These are phyloP conservation scores for Fusarium metavorans DNA, from an alignment of 2,329 filamentous ascomycete species.

Conservation along the genomic window DNA sequence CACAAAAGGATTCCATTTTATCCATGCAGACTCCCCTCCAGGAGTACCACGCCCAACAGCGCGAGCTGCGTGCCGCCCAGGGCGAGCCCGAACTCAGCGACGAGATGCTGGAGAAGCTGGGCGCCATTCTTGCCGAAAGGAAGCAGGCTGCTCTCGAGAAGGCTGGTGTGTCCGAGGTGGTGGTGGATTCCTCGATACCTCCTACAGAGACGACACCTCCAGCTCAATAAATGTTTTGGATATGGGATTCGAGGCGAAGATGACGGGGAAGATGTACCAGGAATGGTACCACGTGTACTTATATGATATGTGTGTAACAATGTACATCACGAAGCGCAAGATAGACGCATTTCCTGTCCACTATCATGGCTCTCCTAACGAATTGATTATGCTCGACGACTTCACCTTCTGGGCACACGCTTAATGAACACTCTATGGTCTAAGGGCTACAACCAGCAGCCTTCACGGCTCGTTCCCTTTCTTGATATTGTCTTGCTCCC, in stretches of 20 bases:
- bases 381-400: neutral
- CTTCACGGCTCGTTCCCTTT: neutral
- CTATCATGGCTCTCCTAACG: neutral
- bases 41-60: slow-evolving; percentile 69
- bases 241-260: slow-evolving; percentile 8
- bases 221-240: slow-evolving; percentile 30
- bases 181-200: slow-evolving; percentile 31
- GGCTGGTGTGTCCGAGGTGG: slow-evolving; percentile 52
- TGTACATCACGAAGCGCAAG: slow-evolving; percentile 50
- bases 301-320: slow-evolving; percentile 49
- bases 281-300: slow-evolving; percentile 46
- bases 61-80: slow-evolving; percentile 61
- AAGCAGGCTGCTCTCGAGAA: slow-evolving; percentile 56
- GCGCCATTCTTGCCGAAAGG: slow-evolving; percentile 70
- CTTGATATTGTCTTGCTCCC: too few relatives aligned
- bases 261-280: slow-evolving; percentile 30
- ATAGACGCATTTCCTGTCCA: slow-evolving; percentile 43
- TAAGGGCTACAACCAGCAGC: neutral
- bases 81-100: slow-evolving; percentile 68
- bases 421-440: neutral
- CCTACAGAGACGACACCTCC: slow-evolving; percentile 31
- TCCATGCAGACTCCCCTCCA: slow-evolving; percentile 68
- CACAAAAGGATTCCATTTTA: slow-evolving; percentile 44
- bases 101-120: slow-evolving; percentile 72
- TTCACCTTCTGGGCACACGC: neutral